Evolutionary conservation across 352 stramenopile genomes (phyloP).

Genomic region (Phytophthora chlamydospora): DNA sequence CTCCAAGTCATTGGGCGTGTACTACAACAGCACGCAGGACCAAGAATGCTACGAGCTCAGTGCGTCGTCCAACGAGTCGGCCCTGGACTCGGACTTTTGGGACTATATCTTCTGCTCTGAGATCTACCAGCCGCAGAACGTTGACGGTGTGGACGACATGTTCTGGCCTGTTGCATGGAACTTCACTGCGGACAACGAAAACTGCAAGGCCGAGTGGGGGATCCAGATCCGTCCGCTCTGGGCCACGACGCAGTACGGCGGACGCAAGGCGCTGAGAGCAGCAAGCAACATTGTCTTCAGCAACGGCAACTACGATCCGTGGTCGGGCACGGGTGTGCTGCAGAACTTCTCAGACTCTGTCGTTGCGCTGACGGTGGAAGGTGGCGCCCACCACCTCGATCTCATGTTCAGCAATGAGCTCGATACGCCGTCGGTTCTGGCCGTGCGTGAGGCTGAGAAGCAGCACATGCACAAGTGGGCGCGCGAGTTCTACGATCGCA

Average conservation of each 20-base stretch:
- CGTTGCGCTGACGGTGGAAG: conserved; percentile 70
- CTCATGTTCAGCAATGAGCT: conserved; percentile 91
- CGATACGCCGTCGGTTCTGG: conserved; percentile 78
- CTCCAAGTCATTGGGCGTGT: conserved; percentile 65
- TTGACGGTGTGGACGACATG: conserved; percentile 84
- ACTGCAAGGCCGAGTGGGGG: conserved; percentile 71
- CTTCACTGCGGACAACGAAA: conserved; percentile 58
- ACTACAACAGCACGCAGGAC: conserved; percentile 77
- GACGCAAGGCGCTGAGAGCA: conserved; percentile 59
- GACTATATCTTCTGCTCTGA: conserved; percentile 82
- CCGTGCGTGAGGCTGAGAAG: conserved; percentile 76
- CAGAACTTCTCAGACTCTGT: conserved; percentile 69
- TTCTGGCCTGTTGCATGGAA: conserved; percentile 84
- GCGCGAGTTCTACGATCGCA: conserved; percentile 53
- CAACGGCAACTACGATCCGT: conserved; percentile 95
- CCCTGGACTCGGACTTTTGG: conserved; percentile 71
- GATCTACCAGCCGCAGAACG: conserved; percentile 71
- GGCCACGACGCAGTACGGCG: conserved; percentile 76
- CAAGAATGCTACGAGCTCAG: conserved; percentile 59
- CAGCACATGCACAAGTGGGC: conserved; percentile 87
- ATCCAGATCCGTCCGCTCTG: conserved; percentile 68
- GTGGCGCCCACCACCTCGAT: conserved; percentile 90
- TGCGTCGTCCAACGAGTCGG: conserved; percentile 60
- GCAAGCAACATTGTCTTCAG: conserved; percentile 95
- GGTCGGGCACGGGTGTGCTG: conserved; percentile 89